phyloP scores from a whole-genome alignment of 1,284 basidiomycete genomes.

The Apiotrichum siamense region DNA sequence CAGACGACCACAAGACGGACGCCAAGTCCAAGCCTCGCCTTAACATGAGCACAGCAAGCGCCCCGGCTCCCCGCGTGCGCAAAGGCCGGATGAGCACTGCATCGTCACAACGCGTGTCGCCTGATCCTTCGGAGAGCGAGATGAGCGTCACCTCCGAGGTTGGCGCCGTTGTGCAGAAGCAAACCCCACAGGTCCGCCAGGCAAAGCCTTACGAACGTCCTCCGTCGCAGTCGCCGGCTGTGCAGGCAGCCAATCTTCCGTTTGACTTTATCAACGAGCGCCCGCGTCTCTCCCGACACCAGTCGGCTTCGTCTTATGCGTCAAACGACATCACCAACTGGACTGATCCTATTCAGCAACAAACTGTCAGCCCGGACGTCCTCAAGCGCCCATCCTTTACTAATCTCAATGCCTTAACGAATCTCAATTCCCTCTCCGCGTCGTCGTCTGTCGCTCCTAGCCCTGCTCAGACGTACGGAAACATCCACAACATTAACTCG shows the following conservation, averaged over 20 bases:
- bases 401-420: conserved; percentile 5
- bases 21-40: conserved; percentile 34
- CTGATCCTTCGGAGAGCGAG: conserved; percentile 39
- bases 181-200: conserved; percentile 32
- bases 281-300: conserved; percentile 24
- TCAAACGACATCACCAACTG: conserved; percentile 17
- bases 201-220: conserved; percentile 43
- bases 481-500: not conserved
- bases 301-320: conserved; percentile 25
- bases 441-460: conserved; percentile 16
- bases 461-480: conserved; percentile 6
- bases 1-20: conserved; percentile 93
- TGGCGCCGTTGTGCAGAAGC: conserved; percentile 38
- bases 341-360: conserved; percentile 14
- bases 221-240: conserved; percentile 29
- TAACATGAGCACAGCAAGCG: conserved; percentile 7
- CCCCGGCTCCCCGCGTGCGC: conserved; percentile 27
- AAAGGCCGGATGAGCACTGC: conserved; percentile 36
- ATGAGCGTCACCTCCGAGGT: conserved; percentile 39
- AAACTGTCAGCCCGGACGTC: conserved; percentile 35
- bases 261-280: conserved; percentile 23
- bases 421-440: conserved; percentile 17
- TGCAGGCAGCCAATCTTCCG: conserved; percentile 18
- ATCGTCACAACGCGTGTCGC: conserved; percentile 35
- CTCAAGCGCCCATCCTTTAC: conserved; percentile 35